These are phyloP conservation scores for Effrenium voratum DNA, from an alignment of 73 alveolate genomes.

Conservation along the genomic window DNA sequence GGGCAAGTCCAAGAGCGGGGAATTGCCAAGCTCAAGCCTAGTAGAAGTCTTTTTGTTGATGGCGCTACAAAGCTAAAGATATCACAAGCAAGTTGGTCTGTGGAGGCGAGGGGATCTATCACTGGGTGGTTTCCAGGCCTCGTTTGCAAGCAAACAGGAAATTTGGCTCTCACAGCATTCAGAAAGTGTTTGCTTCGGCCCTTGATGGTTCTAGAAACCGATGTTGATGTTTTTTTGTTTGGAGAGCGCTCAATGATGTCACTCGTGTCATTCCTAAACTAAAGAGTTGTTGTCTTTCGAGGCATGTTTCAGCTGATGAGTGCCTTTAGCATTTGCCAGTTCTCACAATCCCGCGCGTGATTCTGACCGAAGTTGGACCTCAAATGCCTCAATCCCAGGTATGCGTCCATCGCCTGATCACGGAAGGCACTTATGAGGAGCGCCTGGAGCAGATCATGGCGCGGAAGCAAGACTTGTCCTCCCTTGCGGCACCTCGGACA, in stretches of 20 bases:
- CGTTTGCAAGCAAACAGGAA: too few species aligned
- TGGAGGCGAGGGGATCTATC: too few species aligned
- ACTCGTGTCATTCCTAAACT: neutral
- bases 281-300: too few species aligned
- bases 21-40: too few species aligned
- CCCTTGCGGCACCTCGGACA: too few species aligned
- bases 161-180: too few species aligned
- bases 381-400: neutral
- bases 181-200: too few species aligned
- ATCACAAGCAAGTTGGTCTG: too few species aligned
- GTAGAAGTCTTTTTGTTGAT: too few species aligned
- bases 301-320: neutral
- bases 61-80: too few species aligned
- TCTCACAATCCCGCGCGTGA: neutral
- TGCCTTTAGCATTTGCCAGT: neutral
- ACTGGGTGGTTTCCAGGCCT: too few species aligned
- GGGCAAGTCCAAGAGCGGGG: too few species aligned
- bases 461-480: conserved; percentile 68
- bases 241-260: neutral
- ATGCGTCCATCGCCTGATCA: conserved; percentile 79
- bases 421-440: conserved; percentile 67
- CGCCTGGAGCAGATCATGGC: conserved; percentile 74
- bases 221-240: neutral
- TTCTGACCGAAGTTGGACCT: neutral
- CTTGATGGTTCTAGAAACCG: neutral